These are phyloP conservation scores for Mycena maculata DNA, from an alignment of 768 basidiomycete species.

Conservation along the genomic window DNA sequence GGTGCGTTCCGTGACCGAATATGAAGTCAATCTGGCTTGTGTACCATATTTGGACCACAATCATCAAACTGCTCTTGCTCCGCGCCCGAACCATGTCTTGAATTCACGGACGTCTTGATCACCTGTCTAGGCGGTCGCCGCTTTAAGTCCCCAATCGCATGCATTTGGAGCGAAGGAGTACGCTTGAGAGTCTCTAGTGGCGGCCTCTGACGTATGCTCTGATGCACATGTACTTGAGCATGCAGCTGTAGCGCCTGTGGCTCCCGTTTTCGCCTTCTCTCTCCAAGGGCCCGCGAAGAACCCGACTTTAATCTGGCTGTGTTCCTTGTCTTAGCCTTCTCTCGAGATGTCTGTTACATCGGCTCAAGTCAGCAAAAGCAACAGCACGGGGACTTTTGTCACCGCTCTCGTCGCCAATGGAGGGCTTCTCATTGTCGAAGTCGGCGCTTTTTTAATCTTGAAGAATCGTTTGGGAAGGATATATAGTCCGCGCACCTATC, in stretches of 20 bases:
- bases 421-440: conserved; percentile 56
- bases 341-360: conserved; percentile 32
- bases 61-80: too few relatives aligned
- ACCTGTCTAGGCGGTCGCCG: too few relatives aligned
- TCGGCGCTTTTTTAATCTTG: conserved; percentile 67
- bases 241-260: not conserved
- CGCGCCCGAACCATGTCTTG: too few relatives aligned
- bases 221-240: not conserved
- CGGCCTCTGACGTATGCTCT: not conserved
- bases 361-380: conserved; percentile 41
- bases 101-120: too few relatives aligned
- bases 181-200: not conserved
- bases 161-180: too few relatives aligned
- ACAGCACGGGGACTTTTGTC: conserved; percentile 63
- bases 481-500: conserved; percentile 70
- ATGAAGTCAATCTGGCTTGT: too few relatives aligned
- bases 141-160: too few relatives aligned
- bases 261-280: too few relatives aligned
- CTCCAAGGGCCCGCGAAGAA: not conserved
- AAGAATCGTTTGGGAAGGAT: conserved; percentile 68
- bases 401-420: conserved; percentile 71
- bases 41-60: too few relatives aligned
- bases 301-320: not conserved
- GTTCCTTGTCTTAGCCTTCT: not conserved
- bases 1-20: too few relatives aligned